Conservation (phyloP, 768 basidiomycete genomes). For the Galerina marginata region DNA sequence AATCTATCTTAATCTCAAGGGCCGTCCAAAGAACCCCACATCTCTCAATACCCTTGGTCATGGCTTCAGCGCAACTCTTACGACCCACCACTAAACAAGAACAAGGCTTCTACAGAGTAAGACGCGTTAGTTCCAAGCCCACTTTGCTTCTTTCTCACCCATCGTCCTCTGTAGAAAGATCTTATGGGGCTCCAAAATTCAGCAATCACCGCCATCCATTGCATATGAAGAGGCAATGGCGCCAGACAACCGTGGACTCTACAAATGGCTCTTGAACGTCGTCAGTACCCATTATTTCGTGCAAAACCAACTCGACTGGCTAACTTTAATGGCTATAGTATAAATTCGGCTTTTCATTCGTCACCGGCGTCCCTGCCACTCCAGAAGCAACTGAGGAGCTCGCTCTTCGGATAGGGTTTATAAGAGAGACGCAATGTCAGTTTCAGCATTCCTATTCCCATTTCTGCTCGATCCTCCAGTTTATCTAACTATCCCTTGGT, state of each 20-base stretch:
- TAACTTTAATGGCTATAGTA: conserved; percentile 51
- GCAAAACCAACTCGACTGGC: background rate
- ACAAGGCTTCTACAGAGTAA: conserved; percentile 47
- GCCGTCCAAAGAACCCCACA: conserved; percentile 65
- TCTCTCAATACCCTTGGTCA: conserved; percentile 87
- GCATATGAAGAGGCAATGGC: conserved; percentile 77
- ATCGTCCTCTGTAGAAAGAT: conserved; percentile 52
- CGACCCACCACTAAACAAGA: conserved; percentile 61
- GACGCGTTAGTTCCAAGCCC: conserved; percentile 23
- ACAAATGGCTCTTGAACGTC: conserved; percentile 81
- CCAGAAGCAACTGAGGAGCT: conserved; percentile 86
- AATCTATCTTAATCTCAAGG: conserved; percentile 37
- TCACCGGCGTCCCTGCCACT: conserved; percentile 79
- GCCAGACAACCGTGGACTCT: conserved; percentile 65
- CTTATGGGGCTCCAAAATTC: conserved; percentile 83
- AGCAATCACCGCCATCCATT: conserved; percentile 74
- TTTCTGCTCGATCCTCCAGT: background rate
- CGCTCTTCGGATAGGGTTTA: conserved; percentile 78
- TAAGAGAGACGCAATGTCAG: conserved; percentile 78
- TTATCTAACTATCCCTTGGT: background rate
- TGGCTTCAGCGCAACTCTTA: conserved; percentile 85
- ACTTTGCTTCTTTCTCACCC: background rate
- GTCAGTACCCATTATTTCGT: conserved; percentile 49
- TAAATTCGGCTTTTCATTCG: conserved; percentile 87
- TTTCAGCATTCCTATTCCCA: background rate